Evolutionary conservation across 495 filamentous ascomycete genomes (phyloP), one percentile per base, ranked within the genome.

Genomic region (Cryomyces minteri): DNA sequence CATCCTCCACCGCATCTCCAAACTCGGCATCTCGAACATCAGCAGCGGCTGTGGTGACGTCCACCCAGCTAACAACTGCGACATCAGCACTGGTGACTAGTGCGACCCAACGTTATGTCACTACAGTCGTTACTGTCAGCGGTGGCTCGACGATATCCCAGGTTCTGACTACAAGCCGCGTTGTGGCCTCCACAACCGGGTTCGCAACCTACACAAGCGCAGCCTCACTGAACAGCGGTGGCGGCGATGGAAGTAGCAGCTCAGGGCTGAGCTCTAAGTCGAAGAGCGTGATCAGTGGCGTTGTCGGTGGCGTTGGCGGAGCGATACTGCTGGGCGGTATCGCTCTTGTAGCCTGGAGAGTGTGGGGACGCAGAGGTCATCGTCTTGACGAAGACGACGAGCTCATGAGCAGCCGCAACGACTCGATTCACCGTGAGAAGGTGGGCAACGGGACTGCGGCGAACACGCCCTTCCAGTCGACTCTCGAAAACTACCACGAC

Each of bases 251-350:
- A 41, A 54, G 58, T 49, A 62, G 57, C 6, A 48, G 58, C 51
- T 67, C 65, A 31, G 81, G 80, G 39, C 72, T 95, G 49, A 67
- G 67, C 10, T 48, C 60, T 1, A 59, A 60, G 31, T 72, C 73
- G 34, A 88, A 79, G 68, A 86, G 80, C 54, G 85, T 81, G 32
- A 79, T 98, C 54, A 90, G 94, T 48, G 90, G 90, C 54, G 88
- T 95, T n/a, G 84, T 94, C n/a, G 88, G 94, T 30, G 90, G 90
- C 59, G 72, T 96, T 42, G 90, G 90, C 45, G 90, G 90, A 57
- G 84, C 85, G 18, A 80, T 92, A 54, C 55, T 84, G 25, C 69
- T 98, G 8, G 87, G 76, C 46, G 90, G 78, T 31, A 60, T 90
- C 33, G 82, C 68, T 44, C 58, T 95, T 18, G 82, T 94, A 18